Evolutionary conservation across 345 rosid genomes (phyloP).

Genomic region (Moricandia moricandioides): DNA sequence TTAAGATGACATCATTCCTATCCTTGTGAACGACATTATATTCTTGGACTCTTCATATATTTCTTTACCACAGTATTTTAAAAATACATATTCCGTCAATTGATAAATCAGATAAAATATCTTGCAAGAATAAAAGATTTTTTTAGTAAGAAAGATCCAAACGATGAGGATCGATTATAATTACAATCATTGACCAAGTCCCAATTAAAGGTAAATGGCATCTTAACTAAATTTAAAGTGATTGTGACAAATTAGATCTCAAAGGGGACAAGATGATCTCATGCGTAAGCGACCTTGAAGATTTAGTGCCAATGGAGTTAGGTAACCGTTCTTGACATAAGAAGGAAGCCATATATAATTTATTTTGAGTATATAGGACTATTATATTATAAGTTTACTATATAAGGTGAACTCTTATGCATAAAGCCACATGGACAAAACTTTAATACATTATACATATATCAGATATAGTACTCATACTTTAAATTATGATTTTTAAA

Average conservation of each 20-base stretch:
- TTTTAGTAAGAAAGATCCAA: conserved; percentile 7
- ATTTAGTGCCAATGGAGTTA: conserved; percentile 23
- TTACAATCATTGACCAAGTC: conserved; percentile 15
- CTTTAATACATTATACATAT: not conserved
- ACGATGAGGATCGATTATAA: conserved; percentile 11
- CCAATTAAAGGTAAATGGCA: not conserved
- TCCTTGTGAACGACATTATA: not conserved
- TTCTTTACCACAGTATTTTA: not conserved
- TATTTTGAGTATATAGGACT: not conserved
- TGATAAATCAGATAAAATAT: not conserved
- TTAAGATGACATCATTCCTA: not conserved
- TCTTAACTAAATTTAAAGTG: conserved; percentile 9
- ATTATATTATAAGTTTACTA: not conserved
- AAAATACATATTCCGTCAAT: not conserved
- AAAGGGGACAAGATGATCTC: conserved; percentile 34
- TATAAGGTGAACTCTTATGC: not conserved
- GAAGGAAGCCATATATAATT: not conserved
- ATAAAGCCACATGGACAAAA: not conserved
- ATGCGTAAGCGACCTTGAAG: conserved; percentile 21
- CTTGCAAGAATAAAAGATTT: not conserved
- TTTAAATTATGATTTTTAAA: not conserved
- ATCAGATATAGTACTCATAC: not conserved
- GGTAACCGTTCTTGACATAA: conserved; percentile 15
- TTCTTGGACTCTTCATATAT: not conserved
- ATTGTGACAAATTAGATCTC: conserved; percentile 27